Percentiles rank a stretch among this genome's conserved stretches.
These are phyloP conservation scores for Pelargonium australe DNA, from an alignment of 441 rosid genomes.

Conservation along the genomic window DNA sequence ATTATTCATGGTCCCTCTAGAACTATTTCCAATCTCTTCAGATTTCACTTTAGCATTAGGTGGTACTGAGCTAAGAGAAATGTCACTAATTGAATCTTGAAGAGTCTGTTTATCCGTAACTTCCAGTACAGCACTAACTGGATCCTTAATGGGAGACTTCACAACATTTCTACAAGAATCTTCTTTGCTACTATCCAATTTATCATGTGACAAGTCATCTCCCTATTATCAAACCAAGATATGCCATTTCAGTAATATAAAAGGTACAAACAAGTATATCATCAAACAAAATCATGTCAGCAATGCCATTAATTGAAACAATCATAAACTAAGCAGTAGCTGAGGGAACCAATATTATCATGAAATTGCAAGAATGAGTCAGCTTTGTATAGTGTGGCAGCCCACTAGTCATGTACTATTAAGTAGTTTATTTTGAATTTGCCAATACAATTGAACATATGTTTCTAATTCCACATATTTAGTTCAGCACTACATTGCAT, in stretches of 20 bases:
- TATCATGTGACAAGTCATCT: constrained; percentile 2
- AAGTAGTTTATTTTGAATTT: background rate
- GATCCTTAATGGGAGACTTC: constrained; percentile 16
- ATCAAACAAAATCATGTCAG: background rate
- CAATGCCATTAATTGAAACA: background rate
- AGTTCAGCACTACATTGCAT: background rate
- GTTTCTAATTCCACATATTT: background rate
- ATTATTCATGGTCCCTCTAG: constrained; percentile 21
- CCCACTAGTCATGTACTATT: background rate
- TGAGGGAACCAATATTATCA: background rate
- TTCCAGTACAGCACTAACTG: constrained; percentile 9
- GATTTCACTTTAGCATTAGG: constrained; percentile 27
- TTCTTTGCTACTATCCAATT: constrained; percentile 8
- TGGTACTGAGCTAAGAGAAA: constrained; percentile 24
- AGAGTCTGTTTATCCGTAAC: constrained; percentile 20
- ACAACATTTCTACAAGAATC: constrained; percentile 8
- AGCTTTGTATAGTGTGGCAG: too few species aligned
- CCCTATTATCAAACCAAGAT: constrained; percentile 8
- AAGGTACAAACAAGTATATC: background rate
- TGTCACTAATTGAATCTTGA: constrained; percentile 23
- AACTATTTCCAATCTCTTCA: constrained; percentile 29
- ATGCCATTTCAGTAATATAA: constrained; percentile 7
- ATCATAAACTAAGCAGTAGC: background rate
- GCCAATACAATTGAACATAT: background rate
- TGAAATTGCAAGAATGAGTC: too few species aligned